A percentile compares a stretch with the other conserved stretches of the same genome.
These are phyloP conservation scores for Moesziomyces aphidis DNA, from an alignment of 1,284 basidiomycete genomes.

Conservation along the genomic window DNA sequence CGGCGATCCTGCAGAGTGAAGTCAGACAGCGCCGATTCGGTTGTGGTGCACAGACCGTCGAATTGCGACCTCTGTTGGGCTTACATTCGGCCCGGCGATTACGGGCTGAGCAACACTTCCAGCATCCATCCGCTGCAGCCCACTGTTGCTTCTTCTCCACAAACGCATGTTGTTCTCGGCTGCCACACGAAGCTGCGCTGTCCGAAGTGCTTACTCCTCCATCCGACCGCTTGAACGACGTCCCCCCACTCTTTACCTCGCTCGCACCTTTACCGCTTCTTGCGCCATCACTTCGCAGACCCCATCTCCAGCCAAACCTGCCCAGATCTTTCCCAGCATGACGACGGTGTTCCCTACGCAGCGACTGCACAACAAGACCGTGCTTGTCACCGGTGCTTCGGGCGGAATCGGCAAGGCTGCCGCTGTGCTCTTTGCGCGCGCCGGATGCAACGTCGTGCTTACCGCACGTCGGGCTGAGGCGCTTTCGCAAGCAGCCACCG, in stretches of 20 bases:
- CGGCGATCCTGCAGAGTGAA: slow-evolving; percentile 11
- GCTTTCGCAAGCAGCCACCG: slow-evolving; percentile 66
- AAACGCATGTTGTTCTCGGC: slow-evolving; percentile 28
- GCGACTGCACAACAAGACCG: slow-evolving; percentile 79
- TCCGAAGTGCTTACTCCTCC: neutral
- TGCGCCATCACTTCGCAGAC: neutral
- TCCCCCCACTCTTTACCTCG: neutral
- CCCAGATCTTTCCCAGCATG: slow-evolving; percentile 49
- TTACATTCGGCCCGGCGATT: neutral
- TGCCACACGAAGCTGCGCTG: slow-evolving; percentile 11
- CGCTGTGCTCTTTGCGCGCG: slow-evolving; percentile 57
- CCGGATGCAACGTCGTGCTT: slow-evolving; percentile 70
- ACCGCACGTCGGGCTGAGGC: slow-evolving; percentile 68
- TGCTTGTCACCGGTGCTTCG: slow-evolving; percentile 86
- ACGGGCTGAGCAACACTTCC: neutral
- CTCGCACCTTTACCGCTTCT: slow-evolving; percentile 12
- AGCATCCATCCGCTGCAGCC: slow-evolving; percentile 1
- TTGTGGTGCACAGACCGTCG: slow-evolving; percentile 9
- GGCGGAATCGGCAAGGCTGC: slow-evolving; percentile 77
- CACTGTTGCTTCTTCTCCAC: neutral
- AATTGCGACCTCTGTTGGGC: no score
- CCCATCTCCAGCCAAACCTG: slow-evolving; percentile 5
- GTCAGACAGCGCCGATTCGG: slow-evolving; percentile 6
- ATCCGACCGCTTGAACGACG: neutral
- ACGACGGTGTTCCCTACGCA: slow-evolving; percentile 54